Base-by-base conservation (phyloP, 345 rosid species). In the Eucalyptus cloeziana region DNA sequence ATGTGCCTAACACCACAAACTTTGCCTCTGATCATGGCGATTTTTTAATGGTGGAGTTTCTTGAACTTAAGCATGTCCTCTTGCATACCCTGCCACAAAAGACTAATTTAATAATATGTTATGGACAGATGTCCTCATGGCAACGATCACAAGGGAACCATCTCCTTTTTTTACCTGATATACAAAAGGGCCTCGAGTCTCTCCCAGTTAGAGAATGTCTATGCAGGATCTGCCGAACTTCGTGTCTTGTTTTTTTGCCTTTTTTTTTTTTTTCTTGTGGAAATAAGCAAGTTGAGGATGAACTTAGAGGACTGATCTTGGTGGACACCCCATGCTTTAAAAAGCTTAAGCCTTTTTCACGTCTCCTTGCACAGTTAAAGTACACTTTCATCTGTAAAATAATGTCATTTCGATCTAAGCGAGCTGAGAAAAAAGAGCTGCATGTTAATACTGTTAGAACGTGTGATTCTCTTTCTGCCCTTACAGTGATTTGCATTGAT, bases 301-400 rank as follows among this genome's bases (percentile, higher is more conserved):
- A 88, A 86, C 54, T 33, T 19, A 2, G 85, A 85, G 88, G 49
- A 49, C 51, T 30, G 88, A 30, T 27, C 54, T 87, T 5, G 83
- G 91, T 91, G 88, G 92, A 86, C n/a, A 69, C 69, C 90, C 37
- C 90, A 89, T 62, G 88, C 83, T 86, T 87, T 87, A 33, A 37
- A 71, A 37, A 71, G 83, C 83, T 37, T 81, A 79, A 76, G 86
- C 87, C 60, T 49, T 88, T 86, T 58, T 37, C 49, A 49, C 14
- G 83, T 71, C 43, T 71, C 3, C 83, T 19, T 71, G 25, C 45
- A 37, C 45, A 37, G 81, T 71, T 71, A 37, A 71, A 71, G 81
- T 19, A 37, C 81, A 37, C 83, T 71, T 19, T 5, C 27, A 37
- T 37, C 83, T 21, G 45, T 71, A 71, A 71, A 21, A 71, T 19